phyloP scores from a whole-genome alignment of 495 filamentous ascomycete genomes.

The Astrothelium subdiscretum region DNA sequence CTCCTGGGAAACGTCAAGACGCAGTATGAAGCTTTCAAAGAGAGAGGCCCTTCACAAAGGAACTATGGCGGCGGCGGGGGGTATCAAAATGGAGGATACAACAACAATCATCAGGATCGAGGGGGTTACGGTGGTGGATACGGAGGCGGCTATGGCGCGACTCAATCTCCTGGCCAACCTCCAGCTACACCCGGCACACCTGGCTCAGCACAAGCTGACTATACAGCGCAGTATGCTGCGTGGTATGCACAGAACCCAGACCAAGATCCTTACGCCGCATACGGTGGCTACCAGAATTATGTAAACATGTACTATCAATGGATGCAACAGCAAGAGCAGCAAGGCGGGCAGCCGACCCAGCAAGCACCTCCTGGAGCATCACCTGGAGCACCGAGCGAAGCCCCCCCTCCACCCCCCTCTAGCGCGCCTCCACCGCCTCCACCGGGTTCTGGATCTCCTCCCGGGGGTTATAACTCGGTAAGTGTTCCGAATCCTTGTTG shows the following conservation, averaged over 20 bases:
- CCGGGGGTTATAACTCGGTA: slow-evolving; percentile 52
- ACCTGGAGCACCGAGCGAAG: slow-evolving; percentile 35
- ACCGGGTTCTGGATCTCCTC: slow-evolving; percentile 31
- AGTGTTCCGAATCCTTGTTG: not conserved
- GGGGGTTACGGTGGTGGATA: slow-evolving; percentile 22
- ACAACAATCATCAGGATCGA: slow-evolving; percentile 5
- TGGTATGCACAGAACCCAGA: slow-evolving; percentile 80
- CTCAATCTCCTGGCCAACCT: slow-evolving; percentile 24
- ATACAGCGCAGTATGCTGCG: slow-evolving; percentile 52
- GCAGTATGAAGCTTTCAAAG: slow-evolving; percentile 83
- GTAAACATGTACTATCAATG: slow-evolving; percentile 46
- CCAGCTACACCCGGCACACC: slow-evolving; percentile 17
- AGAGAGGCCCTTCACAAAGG: slow-evolving; percentile 59
- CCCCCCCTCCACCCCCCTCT: slow-evolving; percentile 56
- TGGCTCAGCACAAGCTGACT: slow-evolving; percentile 19
- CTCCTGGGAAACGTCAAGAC: slow-evolving; percentile 71
- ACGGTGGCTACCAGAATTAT: slow-evolving; percentile 68
- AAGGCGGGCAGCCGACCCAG: slow-evolving; percentile 22
- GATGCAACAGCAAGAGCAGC: slow-evolving; percentile 40
- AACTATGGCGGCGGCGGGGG: slow-evolving; percentile 42
- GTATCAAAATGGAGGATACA: slow-evolving; percentile 8
- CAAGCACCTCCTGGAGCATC: slow-evolving; percentile 12
- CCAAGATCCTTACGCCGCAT: slow-evolving; percentile 79
- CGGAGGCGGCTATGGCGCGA: slow-evolving; percentile 11
- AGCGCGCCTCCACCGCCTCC: slow-evolving; percentile 54